Base-by-base conservation (phyloP, 305 asterid genomes). In the Coffea humblotiana region DNA sequence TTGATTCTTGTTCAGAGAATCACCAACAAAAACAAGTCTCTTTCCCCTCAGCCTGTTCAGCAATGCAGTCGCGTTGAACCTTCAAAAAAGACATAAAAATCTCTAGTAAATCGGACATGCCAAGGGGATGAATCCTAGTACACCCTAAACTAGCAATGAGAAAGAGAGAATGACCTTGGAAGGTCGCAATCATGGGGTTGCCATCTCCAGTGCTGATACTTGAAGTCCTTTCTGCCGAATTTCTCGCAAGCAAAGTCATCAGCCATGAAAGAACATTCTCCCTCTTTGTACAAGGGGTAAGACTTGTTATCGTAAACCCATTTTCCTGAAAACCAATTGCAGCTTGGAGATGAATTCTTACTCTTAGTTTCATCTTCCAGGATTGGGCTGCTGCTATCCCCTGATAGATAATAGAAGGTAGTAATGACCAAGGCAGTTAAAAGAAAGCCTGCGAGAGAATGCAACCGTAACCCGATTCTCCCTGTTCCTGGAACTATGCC, bases 161-260 rank as follows among this genome's bases (percentile, higher is more conserved):
- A 13, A 35, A 40, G 75, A 52, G 49, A 45, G 3, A 54, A 16
- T 8, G 40, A 89, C 91, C 90, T 89, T 40, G 91, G 91, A 63
- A 87, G 87, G 79, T 87, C 85, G 77, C 91, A 88, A 18, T 80
- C 75, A 66, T 77, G 79, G n/a, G 92, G 92, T 74, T 88, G 90
- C 91, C 92, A 88, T 27, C 88, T 82, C 91, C 92, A 89, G 4
- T 85, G 75, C 40, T 82, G 88, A 82, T 85, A 89, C 61, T 80
- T 77, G 48, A 82, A 79, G 45, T 88, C 91, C 29, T 80, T 75
- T 72, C 92, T 85, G 61, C 90, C 92, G 60, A 61, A 88, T 70
- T 80, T 83, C 29, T 80, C 63, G 74, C 92, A 89, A 43, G 89
- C 91, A 64, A 80, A 86, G 37, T 83, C 90, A 65, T 64, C 81